These are phyloP conservation scores for Fusarium tjaetaba DNA, from an alignment of 2,329 filamentous ascomycete species.

Conservation along the genomic window DNA sequence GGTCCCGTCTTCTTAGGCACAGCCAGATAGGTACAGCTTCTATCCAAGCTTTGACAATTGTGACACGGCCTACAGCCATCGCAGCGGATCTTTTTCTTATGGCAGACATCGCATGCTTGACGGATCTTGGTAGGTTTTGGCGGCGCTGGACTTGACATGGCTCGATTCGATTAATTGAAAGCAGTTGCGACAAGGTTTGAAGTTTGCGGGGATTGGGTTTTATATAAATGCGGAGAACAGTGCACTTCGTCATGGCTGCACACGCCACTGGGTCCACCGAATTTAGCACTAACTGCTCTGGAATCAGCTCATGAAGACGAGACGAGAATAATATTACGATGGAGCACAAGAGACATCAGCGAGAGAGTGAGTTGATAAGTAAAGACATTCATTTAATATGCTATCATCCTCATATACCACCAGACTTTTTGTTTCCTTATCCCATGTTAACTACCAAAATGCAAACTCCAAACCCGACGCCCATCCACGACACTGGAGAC, in stretches of 20 bases:
- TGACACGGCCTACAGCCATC: constrained; percentile 42
- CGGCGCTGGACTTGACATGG: not conserved
- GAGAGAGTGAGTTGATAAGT: rapidly evolving
- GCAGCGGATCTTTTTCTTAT: constrained; percentile 45
- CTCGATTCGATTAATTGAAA: not conserved
- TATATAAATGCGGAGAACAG: constrained; percentile 15
- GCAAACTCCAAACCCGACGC: not conserved
- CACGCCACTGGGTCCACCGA: not conserved
- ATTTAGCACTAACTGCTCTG: not conserved
- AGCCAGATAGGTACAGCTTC: constrained; percentile 44
- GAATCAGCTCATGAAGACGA: not conserved
- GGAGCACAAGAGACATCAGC: not conserved
- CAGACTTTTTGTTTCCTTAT: not conserved
- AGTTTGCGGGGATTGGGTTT: constrained; percentile 10
- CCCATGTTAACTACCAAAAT: rapidly evolving
- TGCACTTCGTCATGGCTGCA: not conserved
- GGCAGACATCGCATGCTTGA: constrained; percentile 48
- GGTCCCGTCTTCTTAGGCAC: constrained; percentile 48
- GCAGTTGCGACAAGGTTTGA: not conserved
- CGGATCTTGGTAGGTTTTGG: not conserved
- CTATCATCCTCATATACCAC: rapidly evolving
- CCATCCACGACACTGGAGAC: not conserved
- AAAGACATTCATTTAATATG: not conserved
- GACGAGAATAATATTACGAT: not conserved
- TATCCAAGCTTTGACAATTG: constrained; percentile 36